phyloP scores from a whole-genome alignment of 2,329 filamentous ascomycete species.

The Westerdykella ornata region DNA sequence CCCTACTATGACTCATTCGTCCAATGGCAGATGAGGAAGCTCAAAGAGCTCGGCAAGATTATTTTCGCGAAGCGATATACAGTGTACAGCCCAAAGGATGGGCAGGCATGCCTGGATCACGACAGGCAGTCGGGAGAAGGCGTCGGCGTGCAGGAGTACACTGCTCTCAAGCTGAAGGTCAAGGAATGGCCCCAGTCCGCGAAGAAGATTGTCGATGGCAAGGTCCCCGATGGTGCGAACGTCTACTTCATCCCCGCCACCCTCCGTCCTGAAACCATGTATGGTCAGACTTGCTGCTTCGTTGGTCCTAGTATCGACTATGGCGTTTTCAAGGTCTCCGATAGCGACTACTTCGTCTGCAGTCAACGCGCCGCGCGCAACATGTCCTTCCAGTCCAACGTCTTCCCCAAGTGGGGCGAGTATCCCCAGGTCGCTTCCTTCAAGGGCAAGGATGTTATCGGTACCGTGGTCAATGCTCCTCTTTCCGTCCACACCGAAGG shows the following conservation, averaged over 20 bases:
- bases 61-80: constrained; percentile 91
- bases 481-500: constrained; percentile 73
- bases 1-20: constrained; percentile 95
- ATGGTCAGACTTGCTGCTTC: constrained; percentile 94
- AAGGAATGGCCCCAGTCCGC: constrained; percentile 80
- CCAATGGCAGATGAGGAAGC: constrained; percentile 91
- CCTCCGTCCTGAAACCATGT: constrained; percentile 95
- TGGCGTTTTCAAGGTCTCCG: constrained; percentile 69
- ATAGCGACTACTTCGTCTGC: constrained; percentile 69
- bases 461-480: constrained; percentile 83
- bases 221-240: constrained; percentile 69
- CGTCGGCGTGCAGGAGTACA: constrained; percentile 83
- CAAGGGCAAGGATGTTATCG: constrained; percentile 71
- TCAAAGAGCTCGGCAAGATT: constrained; percentile 86
- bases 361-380: constrained; percentile 81
- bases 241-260: constrained; percentile 91
- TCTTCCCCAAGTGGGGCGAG: constrained; percentile 70
- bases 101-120: constrained; percentile 82
- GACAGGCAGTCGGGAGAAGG: constrained; percentile 76
- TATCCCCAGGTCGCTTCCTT: constrained; percentile 70
- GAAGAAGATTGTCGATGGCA: constrained; percentile 63
- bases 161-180: constrained; percentile 82
- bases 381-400: constrained; percentile 82
- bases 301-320: constrained; percentile 86
- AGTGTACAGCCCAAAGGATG: constrained; percentile 80